These are phyloP conservation scores for Emmonsiellopsis sp. DNA, from an alignment of 2,329 filamentous ascomycete genomes.

Conservation along the genomic window DNA sequence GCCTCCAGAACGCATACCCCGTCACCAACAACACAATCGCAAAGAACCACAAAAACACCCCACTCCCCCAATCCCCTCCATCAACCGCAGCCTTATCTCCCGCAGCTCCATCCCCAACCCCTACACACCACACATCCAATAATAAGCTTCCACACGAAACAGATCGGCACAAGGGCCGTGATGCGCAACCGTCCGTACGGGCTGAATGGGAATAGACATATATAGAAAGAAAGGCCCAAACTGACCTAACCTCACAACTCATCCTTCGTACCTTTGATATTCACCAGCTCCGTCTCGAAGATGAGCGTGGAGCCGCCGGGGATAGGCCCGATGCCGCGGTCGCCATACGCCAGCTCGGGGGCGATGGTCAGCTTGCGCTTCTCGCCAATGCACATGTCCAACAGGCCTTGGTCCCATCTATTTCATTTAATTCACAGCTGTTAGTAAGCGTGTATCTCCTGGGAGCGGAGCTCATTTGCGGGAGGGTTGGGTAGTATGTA, in stretches of 20 bases:
- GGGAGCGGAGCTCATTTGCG: no score
- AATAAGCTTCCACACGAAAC: no score
- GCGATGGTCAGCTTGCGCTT: conserved; percentile 83
- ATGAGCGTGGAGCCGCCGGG: conserved; percentile 72
- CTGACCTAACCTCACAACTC: conserved; percentile 26
- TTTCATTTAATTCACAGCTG: conserved; percentile 12
- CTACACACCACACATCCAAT: no score
- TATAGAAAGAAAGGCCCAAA: background rate
- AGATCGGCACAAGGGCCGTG: no score
- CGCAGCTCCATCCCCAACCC: no score
- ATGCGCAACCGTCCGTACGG: no score
- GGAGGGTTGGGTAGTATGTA: background rate
- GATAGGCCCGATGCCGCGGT: conserved; percentile 68
- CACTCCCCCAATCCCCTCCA: background rate
- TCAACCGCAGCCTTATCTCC: no score
- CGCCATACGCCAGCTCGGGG: conserved; percentile 75
- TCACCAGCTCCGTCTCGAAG: conserved; percentile 85
- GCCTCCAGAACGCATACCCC: background rate
- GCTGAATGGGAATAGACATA: no score
- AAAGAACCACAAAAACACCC: background rate
- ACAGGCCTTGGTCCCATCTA: conserved; percentile 80
- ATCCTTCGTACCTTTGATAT: conserved; percentile 63
- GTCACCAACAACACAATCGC: background rate
- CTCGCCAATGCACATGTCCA: conserved; percentile 94
- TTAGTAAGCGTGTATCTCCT: background rate